Percentiles rank a stretch among this genome's conserved stretches.
Evolutionary conservation across 2,329 filamentous ascomycete genomes (phyloP).

Genomic region (Penicillium occitanis): DNA sequence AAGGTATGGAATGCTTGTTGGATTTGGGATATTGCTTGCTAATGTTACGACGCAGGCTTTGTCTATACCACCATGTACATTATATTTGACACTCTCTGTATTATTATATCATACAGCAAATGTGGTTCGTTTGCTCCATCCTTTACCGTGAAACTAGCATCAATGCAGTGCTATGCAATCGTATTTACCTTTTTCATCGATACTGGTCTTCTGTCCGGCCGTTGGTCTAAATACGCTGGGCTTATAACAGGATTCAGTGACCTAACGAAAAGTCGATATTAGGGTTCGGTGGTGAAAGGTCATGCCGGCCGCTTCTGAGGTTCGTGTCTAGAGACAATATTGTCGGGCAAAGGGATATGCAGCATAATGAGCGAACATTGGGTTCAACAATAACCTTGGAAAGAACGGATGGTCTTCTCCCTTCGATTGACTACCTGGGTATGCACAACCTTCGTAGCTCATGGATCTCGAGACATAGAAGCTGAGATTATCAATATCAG

Average conservation of each 20-base stretch:
- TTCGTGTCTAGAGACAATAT: not conserved
- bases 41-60: not conserved
- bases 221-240: not conserved
- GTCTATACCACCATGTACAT: conserved; percentile 2
- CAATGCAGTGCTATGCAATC: not conserved
- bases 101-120: not conserved
- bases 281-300: not conserved
- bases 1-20: not conserved
- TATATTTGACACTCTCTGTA: conserved; percentile 1
- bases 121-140: not conserved
- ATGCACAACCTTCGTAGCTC: no score
- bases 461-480: no score
- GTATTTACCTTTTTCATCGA: not conserved
- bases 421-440: no score
- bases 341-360: not conserved
- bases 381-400: no score
- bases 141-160: not conserved
- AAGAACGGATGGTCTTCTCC: no score
- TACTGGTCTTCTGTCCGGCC: not conserved
- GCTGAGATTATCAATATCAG: no score
- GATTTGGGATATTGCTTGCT: not conserved
- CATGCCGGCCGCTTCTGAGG: not conserved
- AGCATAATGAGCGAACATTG: not conserved
- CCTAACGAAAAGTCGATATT: not conserved
- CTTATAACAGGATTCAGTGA: not conserved